Evolutionary conservation across 495 filamentous ascomycete species (phyloP).

Genomic region (Penicillium goetzii): DNA sequence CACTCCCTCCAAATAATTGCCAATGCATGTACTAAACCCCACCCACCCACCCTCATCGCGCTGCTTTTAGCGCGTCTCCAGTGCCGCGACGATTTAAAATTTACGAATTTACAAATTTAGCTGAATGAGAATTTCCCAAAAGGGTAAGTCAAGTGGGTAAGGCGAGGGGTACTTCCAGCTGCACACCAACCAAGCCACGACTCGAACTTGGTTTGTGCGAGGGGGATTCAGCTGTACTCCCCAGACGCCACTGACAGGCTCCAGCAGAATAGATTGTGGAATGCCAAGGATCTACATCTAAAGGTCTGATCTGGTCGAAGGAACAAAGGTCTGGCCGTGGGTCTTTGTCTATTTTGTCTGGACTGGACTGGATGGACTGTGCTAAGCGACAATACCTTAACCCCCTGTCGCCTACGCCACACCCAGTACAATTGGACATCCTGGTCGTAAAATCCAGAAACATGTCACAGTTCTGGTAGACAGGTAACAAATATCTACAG

Average conservation of each 20-base stretch:
- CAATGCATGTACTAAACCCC: not conserved
- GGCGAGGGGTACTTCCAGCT: slow-evolving; percentile 18
- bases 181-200: slow-evolving; percentile 25
- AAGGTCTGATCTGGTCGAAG: no score
- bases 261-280: not conserved
- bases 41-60: not conserved
- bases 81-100: slow-evolving; percentile 4
- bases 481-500: not conserved
- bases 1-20: not conserved
- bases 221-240: slow-evolving; percentile 40
- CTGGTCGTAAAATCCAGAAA: not conserved
- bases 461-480: no score
- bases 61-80: not conserved
- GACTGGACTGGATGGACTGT: not conserved
- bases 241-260: slow-evolving; percentile 35
- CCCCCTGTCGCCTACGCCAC: no score
- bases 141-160: not conserved
- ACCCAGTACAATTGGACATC: no score
- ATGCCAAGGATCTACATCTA: not conserved
- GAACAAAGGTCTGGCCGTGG: not conserved
- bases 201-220: not conserved
- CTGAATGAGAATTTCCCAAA: not conserved
- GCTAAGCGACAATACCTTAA: no score
- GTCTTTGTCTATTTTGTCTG: not conserved
- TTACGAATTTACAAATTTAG: not conserved